Percentiles rank a stretch among this genome's conserved stretches.
Conservation (phyloP, 106 monocot species). For the Iris macrosiphon region DNA sequence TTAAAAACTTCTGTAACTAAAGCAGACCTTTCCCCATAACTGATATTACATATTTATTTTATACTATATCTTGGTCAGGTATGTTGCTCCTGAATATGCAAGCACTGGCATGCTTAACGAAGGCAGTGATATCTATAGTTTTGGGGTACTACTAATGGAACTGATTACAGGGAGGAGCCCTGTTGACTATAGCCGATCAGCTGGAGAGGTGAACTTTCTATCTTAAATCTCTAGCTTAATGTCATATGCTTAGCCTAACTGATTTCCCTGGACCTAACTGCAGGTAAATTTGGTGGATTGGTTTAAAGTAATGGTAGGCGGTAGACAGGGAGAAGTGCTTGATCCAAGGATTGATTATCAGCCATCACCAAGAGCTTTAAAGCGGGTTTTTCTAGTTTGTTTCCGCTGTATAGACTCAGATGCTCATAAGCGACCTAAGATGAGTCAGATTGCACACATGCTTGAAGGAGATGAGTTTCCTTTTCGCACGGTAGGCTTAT, state of each 20-base stretch:
- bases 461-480: conserved; percentile 89
- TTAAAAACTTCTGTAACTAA: neutral
- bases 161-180: conserved; percentile 79
- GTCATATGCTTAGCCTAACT: neutral
- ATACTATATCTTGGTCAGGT: conserved; percentile 22
- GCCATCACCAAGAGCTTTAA: conserved; percentile 62
- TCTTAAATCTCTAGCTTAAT: neutral
- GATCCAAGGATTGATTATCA: conserved; percentile 43
- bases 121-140: conserved; percentile 85
- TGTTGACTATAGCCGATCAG: conserved; percentile 61
- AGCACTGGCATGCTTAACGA: conserved; percentile 83
- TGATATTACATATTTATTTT: neutral
- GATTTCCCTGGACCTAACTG: neutral
- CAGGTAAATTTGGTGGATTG: conserved; percentile 93
- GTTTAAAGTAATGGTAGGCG: conserved; percentile 77
- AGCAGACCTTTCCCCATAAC: neutral
- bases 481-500: conserved; percentile 43
- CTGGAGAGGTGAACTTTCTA: conserved; percentile 50
- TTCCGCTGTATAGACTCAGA: conserved; percentile 76
- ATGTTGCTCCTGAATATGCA: conserved; percentile 97
- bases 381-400: conserved; percentile 60
- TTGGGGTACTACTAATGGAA: conserved; percentile 91
- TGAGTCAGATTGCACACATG: conserved; percentile 87
- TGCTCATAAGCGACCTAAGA: conserved; percentile 64
- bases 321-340: conserved; percentile 53